These are phyloP conservation scores for Pichia thaimueangensis DNA, from an alignment of 805 yeast genomes.

Conservation along the genomic window DNA sequence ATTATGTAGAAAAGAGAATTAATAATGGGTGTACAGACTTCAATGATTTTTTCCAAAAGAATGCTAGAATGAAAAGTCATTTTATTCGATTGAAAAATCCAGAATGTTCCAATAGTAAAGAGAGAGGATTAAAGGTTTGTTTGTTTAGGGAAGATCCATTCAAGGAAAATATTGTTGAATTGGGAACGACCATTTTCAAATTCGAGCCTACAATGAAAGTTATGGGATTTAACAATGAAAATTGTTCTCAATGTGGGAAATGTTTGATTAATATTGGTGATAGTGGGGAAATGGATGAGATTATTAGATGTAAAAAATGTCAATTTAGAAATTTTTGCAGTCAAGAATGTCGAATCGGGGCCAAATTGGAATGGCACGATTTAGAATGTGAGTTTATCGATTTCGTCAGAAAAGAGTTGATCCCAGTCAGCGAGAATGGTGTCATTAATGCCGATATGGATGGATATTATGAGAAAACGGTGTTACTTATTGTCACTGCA, in stretches of 20 bases:
- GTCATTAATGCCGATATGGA: background rate
- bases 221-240: slow-evolving; percentile 3
- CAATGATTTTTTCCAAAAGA: background rate
- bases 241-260: slow-evolving; percentile 12
- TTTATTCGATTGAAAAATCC: slow-evolving; percentile 5
- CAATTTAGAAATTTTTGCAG: slow-evolving; percentile 5
- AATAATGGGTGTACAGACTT: background rate
- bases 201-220: slow-evolving; percentile 10
- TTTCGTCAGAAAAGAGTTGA: slow-evolving; percentile 2
- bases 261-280: background rate
- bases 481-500: slow-evolving; percentile 2
- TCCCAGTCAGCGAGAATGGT: background rate
- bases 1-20: slow-evolving; percentile 1
- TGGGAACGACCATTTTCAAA: slow-evolving; percentile 6
- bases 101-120: background rate
- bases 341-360: slow-evolving; percentile 5
- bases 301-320: slow-evolving; percentile 3
- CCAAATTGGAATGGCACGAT: slow-evolving; percentile 8
- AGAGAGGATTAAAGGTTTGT: slow-evolving; percentile 10
- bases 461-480: background rate
- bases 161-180: background rate
- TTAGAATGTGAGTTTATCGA: slow-evolving; percentile 10
- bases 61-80: background rate
- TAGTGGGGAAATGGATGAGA: background rate
- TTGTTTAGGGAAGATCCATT: background rate